Conservation (phyloP, 495 filamentous ascomycete genomes). For the Pyrenopolyporus hunteri region DNA sequence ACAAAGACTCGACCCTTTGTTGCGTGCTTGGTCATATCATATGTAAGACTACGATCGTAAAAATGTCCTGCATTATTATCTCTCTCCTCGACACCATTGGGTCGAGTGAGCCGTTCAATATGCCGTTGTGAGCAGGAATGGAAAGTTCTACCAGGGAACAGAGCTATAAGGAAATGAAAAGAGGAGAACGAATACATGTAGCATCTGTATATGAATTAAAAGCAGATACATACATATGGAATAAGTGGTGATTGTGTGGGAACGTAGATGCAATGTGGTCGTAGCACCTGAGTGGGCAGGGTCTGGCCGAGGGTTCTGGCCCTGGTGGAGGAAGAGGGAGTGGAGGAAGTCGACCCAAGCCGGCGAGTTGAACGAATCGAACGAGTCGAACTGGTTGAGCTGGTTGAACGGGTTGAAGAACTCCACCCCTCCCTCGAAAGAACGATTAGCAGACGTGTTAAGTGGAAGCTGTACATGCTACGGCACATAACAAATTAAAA, state of each 20-base stretch:
- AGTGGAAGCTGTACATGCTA: too few species aligned
- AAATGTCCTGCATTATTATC: not conserved
- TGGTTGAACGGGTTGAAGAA: too few species aligned
- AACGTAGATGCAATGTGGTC: slow-evolving; percentile 4
- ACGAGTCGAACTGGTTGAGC: too few species aligned
- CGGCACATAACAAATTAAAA: not conserved
- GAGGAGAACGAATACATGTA: not conserved
- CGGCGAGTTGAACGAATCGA: too few species aligned
- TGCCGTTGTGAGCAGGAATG: slow-evolving; percentile 1
- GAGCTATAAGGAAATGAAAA: not conserved
- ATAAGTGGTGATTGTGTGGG: not conserved
- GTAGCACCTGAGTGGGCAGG: not conserved
- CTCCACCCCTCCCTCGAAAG: slow-evolving; percentile 13
- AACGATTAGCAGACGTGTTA: not conserved
- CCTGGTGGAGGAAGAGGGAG: too few species aligned
- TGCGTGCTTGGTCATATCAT: not conserved
- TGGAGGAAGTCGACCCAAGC: too few species aligned
- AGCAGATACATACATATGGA: not conserved
- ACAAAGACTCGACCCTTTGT: not conserved
- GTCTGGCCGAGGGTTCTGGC: too few species aligned
- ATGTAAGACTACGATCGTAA: not conserved
- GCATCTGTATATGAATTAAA: slow-evolving; percentile 5
- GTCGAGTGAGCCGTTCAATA: not conserved
- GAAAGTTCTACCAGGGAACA: not conserved
- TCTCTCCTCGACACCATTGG: not conserved